These are phyloP conservation scores for Euphorbia corollata DNA, from an alignment of 441 rosid species.

Conservation along the genomic window DNA sequence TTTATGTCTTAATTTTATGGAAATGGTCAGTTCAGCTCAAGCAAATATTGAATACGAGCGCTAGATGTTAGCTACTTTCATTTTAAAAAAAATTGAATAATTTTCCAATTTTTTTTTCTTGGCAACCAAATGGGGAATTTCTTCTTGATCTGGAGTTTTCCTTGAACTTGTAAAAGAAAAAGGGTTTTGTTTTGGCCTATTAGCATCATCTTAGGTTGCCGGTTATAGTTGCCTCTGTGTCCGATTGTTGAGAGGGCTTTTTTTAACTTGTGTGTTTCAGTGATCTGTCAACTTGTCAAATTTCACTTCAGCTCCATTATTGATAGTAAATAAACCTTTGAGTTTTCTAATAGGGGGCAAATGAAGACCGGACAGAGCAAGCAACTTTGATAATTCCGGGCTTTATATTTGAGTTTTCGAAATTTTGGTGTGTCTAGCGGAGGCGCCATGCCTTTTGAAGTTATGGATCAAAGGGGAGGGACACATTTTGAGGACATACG, in stretches of 20 bases:
- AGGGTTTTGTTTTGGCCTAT: slow-evolving; percentile 7
- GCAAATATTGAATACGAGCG: neutral
- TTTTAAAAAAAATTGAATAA: neutral
- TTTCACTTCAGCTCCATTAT: neutral
- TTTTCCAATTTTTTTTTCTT: neutral
- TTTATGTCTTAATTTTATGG: slow-evolving; percentile 13
- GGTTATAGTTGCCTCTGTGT: neutral
- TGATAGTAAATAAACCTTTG: slow-evolving; percentile 18
- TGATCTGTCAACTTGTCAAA: neutral
- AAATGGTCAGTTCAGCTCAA: slow-evolving; percentile 22
- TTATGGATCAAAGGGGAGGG: slow-evolving; percentile 57
- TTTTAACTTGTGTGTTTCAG: neutral
- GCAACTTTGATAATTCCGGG: slow-evolving; percentile 10
- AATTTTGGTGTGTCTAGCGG: slow-evolving; percentile 19
- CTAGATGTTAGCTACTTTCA: slow-evolving; percentile 6
- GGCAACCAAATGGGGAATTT: slow-evolving; percentile 23
- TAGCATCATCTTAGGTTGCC: slow-evolving; percentile 11
- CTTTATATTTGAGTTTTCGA: slow-evolving; percentile 15
- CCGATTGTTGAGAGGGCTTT: neutral
- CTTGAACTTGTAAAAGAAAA: slow-evolving; percentile 13
- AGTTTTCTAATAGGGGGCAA: slow-evolving; percentile 22
- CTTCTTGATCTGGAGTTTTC: slow-evolving; percentile 16
- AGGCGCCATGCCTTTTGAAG: slow-evolving; percentile 50
- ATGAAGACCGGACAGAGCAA: slow-evolving; percentile 25
- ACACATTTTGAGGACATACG: slow-evolving; percentile 39